Evolutionary conservation across 441 rosid species (phyloP).

Genomic region (Breynia disticha): DNA sequence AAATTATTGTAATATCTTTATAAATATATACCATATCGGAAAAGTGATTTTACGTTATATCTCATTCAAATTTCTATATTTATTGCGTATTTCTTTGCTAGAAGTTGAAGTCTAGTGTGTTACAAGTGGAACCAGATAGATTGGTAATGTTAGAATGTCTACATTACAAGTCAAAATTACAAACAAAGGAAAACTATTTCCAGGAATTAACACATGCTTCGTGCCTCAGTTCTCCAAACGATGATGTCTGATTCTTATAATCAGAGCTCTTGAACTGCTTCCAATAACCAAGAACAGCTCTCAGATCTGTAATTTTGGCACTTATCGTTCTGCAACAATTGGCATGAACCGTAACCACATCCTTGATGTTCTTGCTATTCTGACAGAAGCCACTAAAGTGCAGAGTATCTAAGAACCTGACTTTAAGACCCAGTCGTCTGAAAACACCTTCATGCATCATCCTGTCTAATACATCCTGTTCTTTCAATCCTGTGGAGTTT

Average conservation of each 20-base stretch:
- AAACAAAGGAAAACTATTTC: neutral
- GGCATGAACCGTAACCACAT: constrained; percentile 31
- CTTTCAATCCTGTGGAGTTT: constrained; percentile 26
- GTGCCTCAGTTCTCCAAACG: constrained; percentile 12
- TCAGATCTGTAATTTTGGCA: constrained; percentile 32
- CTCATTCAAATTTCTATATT: too few relatives aligned
- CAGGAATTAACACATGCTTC: constrained; percentile 12
- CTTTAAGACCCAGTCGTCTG: constrained; percentile 18
- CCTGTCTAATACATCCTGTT: constrained; percentile 30
- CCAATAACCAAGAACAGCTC: constrained; percentile 24
- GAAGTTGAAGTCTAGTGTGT: too few relatives aligned
- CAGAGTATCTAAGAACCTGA: constrained; percentile 28
- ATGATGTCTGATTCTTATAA: neutral
- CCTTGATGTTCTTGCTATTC: constrained; percentile 20
- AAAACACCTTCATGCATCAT: constrained; percentile 21
- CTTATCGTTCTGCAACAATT: constrained; percentile 33
- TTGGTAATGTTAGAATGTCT: too few relatives aligned
- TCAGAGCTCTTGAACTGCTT: constrained; percentile 17
- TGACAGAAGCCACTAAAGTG: constrained; percentile 37
- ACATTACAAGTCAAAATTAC: too few relatives aligned
- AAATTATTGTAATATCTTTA: too few relatives aligned
- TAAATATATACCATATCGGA: too few relatives aligned
- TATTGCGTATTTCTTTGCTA: too few relatives aligned
- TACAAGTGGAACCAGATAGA: too few relatives aligned
- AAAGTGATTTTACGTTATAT: too few relatives aligned